Base-by-base conservation (phyloP, 2,329 filamentous ascomycete species). In the Penicillium sp. region DNA sequence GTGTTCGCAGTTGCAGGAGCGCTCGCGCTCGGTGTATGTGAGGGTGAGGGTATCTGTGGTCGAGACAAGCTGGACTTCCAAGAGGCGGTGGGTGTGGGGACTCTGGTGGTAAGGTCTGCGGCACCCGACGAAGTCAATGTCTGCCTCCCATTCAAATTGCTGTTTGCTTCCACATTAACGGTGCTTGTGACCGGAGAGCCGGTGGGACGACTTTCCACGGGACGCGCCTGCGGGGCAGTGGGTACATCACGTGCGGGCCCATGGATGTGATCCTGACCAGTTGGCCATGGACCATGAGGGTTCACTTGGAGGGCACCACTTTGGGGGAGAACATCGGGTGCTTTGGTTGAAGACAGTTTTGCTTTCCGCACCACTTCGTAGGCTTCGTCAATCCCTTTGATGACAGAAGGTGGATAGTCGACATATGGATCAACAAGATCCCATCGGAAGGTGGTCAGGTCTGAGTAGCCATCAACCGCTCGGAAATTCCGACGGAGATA, bases 361-460 rank as follows among this genome's bases (percentile, higher is more conserved):
- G 8, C 18, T n/a, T 8, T 5, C 35, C 9, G n/a, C 7, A 5
- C 35, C 18, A 3, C n/a, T 24, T 35, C 11, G 18, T 43, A n/a
- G 24, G n/a, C 29, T 12, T 12, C 33, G 9, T 29, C 18, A 3
- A 25, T 9, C 25, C 24, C 18, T n/a, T 43, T 6, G 12, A 25
- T 24, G n/a, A 43, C 29, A 2, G 9, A 25, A 8, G 40, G 40
- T 25, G 40, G 28, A 8, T 43, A 43, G 9, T 43, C 13, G 11
- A 28, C 26, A 27, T 34, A 29, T 24, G 53, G 43, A 36, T 84
- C 82, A 24, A 84, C 74, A 3, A 82, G 52, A 58, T 83, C 78
- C 82, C 82, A 84, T 46, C 75, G 71, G 42, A 85, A 74, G 0
- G 79, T 83, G 29, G 70, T 73, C 9, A 84, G 65, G 60, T 84